Evolutionary conservation across 164 flowering plant species (phyloP).

Genomic region (Brasenia schreberi): DNA sequence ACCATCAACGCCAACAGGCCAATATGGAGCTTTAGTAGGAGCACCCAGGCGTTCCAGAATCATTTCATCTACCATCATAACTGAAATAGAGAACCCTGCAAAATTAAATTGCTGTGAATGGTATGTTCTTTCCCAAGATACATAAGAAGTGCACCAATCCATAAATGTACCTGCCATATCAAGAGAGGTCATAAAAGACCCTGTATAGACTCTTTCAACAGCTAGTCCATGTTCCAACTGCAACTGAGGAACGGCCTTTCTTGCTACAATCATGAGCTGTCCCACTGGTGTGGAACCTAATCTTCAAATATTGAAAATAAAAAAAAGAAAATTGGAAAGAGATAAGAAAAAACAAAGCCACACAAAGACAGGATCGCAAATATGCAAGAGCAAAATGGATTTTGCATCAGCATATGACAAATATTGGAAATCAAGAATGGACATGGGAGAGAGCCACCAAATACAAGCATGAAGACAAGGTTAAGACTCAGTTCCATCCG

Average conservation of each 20-base stretch:
- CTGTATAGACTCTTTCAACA: conserved; percentile 89
- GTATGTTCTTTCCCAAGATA: background rate
- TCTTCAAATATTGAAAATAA: conserved; percentile 20
- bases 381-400: background rate
- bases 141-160: no score
- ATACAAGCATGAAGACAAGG: no score
- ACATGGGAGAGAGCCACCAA: no score
- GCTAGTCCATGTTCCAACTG: conserved; percentile 96
- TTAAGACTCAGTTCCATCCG: no score
- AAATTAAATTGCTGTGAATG: background rate
- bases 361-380: no score
- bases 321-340: background rate
- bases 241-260: conserved; percentile 74
- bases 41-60: conserved; percentile 79
- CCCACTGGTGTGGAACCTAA: conserved; percentile 83
- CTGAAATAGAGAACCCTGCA: conserved; percentile 78
- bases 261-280: conserved; percentile 90
- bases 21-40: conserved; percentile 77
- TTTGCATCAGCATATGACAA: no score
- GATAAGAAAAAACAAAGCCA: background rate
- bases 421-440: no score
- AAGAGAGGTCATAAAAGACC: conserved; percentile 95
- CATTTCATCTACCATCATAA: conserved; percentile 69
- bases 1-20: conserved; percentile 96
- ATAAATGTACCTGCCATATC: conserved; percentile 78